Evolutionary conservation across 2,329 filamentous ascomycete genomes (phyloP).

Genomic region (Diaporthe vexans): DNA sequence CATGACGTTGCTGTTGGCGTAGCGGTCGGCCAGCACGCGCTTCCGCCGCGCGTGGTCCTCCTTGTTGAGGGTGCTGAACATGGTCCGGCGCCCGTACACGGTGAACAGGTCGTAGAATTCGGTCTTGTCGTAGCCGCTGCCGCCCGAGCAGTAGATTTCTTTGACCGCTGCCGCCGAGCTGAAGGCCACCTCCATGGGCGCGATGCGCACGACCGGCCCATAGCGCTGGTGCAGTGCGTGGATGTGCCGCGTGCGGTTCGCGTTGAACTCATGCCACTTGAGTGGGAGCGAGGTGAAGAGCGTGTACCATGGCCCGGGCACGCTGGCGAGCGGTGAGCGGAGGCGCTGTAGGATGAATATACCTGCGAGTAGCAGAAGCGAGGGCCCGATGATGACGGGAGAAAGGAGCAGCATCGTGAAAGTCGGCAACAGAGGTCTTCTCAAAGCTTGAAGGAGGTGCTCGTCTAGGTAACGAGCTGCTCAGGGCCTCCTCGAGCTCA

Average conservation of each 20-base stretch:
- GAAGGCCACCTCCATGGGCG: constrained; percentile 72
- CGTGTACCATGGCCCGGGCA: constrained; percentile 65
- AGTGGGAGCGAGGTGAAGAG: constrained; percentile 65
- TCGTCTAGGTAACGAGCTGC: background rate
- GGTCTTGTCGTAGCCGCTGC: constrained; percentile 76
- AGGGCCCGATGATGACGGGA: constrained; percentile 41
- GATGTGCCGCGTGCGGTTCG: constrained; percentile 66
- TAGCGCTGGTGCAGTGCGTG: constrained; percentile 68
- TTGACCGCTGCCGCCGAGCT: constrained; percentile 69
- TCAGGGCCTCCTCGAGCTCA: background rate
- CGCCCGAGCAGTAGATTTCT: constrained; percentile 73
- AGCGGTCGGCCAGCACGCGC: constrained; percentile 74
- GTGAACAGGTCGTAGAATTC: constrained; percentile 74
- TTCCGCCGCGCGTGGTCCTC: constrained; percentile 75
- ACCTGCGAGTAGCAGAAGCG: constrained; percentile 31
- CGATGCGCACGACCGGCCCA: constrained; percentile 70
- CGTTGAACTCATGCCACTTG: constrained; percentile 70
- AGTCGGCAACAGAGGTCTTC: background rate
- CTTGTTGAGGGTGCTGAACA: constrained; percentile 72
- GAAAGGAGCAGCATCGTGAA: constrained; percentile 44
- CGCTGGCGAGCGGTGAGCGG: constrained; percentile 54
- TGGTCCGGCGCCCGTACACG: constrained; percentile 70
- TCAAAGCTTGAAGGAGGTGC: too few species aligned
- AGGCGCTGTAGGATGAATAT: constrained; percentile 45
- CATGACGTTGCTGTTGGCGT: constrained; percentile 78